Evolutionary conservation across 2,329 filamentous ascomycete genomes (phyloP).

Genomic region (Trichophyton verrucosum): DNA sequence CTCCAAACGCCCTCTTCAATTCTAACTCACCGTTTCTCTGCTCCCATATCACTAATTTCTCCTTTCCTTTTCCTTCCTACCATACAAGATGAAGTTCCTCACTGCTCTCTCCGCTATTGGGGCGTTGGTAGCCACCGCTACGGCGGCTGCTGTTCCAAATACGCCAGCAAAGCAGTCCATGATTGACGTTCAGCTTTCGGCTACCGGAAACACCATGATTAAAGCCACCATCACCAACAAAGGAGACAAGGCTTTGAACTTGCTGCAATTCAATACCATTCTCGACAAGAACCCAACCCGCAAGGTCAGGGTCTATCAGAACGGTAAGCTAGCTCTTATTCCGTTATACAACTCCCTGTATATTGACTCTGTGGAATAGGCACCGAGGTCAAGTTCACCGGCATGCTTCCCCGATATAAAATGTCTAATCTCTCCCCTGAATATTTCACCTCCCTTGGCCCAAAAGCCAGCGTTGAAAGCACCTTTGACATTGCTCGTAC

Average conservation of each 20-base stretch:
- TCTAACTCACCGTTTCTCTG: no score
- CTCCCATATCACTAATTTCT: not conserved
- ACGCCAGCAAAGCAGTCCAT: not conserved
- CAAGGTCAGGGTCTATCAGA: constrained; percentile 8
- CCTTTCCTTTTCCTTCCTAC: not conserved
- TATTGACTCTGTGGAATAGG: not conserved
- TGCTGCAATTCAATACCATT: constrained; percentile 10
- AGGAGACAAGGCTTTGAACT: not conserved
- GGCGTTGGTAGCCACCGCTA: not conserved
- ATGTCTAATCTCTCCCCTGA: constrained; percentile 1
- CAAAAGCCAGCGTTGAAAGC: constrained; percentile 3
- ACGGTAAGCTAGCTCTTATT: constrained; percentile 4
- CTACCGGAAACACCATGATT: constrained; percentile 9
- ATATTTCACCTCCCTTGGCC: constrained; percentile 6
- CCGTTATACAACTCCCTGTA: not conserved
- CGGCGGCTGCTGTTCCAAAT: not conserved
- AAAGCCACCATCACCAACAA: constrained; percentile 10
- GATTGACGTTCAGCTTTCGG: not conserved
- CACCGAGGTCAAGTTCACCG: constrained; percentile 7
- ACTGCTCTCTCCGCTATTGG: not conserved
- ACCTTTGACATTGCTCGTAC: constrained; percentile 10
- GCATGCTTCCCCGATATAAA: constrained; percentile 1
- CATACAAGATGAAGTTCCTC: not conserved
- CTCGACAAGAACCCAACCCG: constrained; percentile 7
- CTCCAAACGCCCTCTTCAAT: not conserved